phyloP scores from a whole-genome alignment of 1,284 basidiomycete species.

The Puccinia hordei region DNA sequence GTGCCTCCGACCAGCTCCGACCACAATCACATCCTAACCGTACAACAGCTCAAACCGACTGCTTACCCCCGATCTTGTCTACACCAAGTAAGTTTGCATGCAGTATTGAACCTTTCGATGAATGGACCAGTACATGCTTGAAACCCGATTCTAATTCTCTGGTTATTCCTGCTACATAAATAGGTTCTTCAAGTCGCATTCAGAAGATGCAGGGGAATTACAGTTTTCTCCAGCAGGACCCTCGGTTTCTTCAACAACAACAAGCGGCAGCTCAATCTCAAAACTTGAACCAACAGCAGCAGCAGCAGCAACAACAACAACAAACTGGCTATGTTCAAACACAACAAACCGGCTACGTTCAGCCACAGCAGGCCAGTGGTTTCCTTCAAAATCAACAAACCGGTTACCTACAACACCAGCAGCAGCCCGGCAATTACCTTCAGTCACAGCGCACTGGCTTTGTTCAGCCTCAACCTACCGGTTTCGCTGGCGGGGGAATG shows the following conservation, averaged over 20 bases:
- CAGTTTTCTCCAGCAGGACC: slow-evolving; percentile 50
- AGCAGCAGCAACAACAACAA: slow-evolving; percentile 38
- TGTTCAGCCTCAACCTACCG: slow-evolving; percentile 39
- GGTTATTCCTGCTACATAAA: no score
- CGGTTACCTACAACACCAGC: slow-evolving; percentile 28
- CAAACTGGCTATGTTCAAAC: slow-evolving; percentile 2
- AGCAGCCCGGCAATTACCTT: slow-evolving; percentile 18
- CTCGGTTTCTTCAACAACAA: slow-evolving; percentile 51
- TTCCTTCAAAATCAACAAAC: slow-evolving; percentile 45
- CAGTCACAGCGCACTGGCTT: slow-evolving; percentile 45
- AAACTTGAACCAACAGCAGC: slow-evolving; percentile 18
- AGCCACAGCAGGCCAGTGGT: slow-evolving; percentile 40
- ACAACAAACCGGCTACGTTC: slow-evolving; percentile 37
- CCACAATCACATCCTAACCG: no score
- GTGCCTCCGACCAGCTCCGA: no score
- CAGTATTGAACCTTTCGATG: neutral
- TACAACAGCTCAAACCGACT: no score
- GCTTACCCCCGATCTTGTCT: no score
- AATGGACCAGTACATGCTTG: neutral
- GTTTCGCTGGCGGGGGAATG: slow-evolving; percentile 41
- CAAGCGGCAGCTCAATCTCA: slow-evolving; percentile 27
- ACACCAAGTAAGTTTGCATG: no score
- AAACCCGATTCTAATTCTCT: neutral
- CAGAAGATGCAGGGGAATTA: slow-evolving; percentile 49
- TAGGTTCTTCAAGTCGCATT: neutral